Evolutionary conservation across 148 eudicot species (phyloP).

Genomic region (Hydrangea macrophylla): DNA sequence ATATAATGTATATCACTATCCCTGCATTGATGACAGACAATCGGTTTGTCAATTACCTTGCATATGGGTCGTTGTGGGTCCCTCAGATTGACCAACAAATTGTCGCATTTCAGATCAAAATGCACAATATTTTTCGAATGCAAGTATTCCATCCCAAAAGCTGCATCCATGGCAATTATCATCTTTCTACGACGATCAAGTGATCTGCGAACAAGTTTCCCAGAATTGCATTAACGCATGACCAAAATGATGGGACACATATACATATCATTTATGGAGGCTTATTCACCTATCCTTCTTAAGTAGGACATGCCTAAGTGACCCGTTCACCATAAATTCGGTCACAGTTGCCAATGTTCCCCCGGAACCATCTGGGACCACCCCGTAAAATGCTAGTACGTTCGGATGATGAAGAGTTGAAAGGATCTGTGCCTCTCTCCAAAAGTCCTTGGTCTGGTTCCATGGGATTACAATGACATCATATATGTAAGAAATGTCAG

Average conservation of each 20-base stretch:
- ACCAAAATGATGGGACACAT: constrained; percentile 4
- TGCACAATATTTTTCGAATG: constrained; percentile 92
- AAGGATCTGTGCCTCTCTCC: constrained; percentile 95
- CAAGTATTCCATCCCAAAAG: constrained; percentile 98
- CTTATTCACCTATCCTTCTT: constrained; percentile 71
- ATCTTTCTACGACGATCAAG: constrained; percentile 82
- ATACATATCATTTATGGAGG: constrained; percentile 3
- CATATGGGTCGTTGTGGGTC: constrained; percentile 91
- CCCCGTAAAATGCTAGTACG: constrained; percentile 95
- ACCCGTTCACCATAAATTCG: constrained; percentile 92
- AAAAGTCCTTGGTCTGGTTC: constrained; percentile 74
- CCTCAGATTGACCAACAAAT: constrained; percentile 83
- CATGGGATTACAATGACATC: background rate
- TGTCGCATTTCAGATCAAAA: constrained; percentile 98
- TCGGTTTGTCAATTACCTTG: constrained; percentile 55
- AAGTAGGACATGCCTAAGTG: constrained; percentile 75
- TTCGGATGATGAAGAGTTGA: constrained; percentile 97
- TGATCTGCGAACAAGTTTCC: constrained; percentile 43
- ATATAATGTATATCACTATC: background rate
- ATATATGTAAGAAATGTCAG: background rate
- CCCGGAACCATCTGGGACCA: constrained; percentile 90
- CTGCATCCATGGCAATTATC: constrained; percentile 96
- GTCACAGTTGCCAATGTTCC: constrained; percentile 97
- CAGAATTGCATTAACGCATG: constrained; percentile 10
- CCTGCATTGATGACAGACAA: background rate